A percentile compares a stretch with the other conserved stretches of the same genome.
Conservation (phyloP, 2,329 filamentous ascomycete species). For the Colletotrichum lentis region DNA sequence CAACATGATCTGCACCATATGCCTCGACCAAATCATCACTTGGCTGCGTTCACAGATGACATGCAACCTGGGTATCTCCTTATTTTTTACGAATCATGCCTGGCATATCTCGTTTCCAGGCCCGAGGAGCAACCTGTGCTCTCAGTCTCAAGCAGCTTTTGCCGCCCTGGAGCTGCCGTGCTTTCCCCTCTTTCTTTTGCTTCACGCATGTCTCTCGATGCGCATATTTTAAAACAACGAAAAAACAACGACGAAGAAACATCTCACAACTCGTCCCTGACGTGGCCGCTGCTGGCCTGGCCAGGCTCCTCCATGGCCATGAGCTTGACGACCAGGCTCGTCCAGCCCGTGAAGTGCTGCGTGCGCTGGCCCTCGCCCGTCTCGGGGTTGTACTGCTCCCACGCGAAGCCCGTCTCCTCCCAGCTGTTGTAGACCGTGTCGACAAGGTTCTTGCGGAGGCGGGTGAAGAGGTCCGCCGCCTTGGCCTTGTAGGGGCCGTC, state of each 20-base stretch:
- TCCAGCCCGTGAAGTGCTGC: slow-evolving; percentile 99
- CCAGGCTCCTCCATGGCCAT: slow-evolving; percentile 87
- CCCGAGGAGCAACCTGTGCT: neutral
- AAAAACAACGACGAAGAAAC: neutral
- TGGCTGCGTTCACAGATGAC: neutral
- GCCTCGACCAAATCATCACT: too few relatives aligned
- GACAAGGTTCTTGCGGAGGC: slow-evolving; percentile 83
- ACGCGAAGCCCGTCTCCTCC: slow-evolving; percentile 92
- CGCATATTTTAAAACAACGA: neutral
- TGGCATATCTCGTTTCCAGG: neutral
- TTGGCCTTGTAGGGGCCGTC: slow-evolving; percentile 73
- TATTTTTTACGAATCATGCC: neutral
- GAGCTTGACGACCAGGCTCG: slow-evolving; percentile 96
- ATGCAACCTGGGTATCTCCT: neutral
- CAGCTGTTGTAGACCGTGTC: slow-evolving; percentile 88
- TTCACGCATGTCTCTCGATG: slow-evolving; percentile 14
- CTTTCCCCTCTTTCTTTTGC: slow-evolving; percentile 5
- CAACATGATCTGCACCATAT: neutral
- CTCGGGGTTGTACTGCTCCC: slow-evolving; percentile 98
- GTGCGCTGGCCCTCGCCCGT: slow-evolving; percentile 93
- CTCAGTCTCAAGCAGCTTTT: neutral
- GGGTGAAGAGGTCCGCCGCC: slow-evolving; percentile 77
- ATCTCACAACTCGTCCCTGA: slow-evolving; percentile 58
- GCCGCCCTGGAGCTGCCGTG: slow-evolving; percentile 10
- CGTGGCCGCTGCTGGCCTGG: slow-evolving; percentile 42